Percentiles rank a stretch among this genome's conserved stretches.
Evolutionary conservation across 306 rosid genomes (phyloP).

Genomic region (Erythrophleum fordii): DNA sequence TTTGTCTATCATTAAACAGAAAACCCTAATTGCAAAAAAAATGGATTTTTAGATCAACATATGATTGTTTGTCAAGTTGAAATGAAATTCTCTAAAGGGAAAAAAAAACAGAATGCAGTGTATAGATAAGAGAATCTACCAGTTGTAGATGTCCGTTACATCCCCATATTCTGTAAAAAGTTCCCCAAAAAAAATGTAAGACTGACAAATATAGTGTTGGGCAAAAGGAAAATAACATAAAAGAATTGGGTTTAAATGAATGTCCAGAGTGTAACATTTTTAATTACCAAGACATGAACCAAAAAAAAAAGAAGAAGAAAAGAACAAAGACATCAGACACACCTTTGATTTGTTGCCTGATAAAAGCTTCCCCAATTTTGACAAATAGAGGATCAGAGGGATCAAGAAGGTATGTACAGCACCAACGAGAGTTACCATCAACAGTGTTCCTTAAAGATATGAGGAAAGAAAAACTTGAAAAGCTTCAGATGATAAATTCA

Average conservation of each 20-base stretch:
- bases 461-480: slow-evolving; percentile 14
- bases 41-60: background rate
- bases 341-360: slow-evolving; percentile 83
- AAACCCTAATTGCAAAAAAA: slow-evolving; percentile 9
- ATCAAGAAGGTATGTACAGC: slow-evolving; percentile 95
- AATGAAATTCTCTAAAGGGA: background rate
- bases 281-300: background rate
- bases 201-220: slow-evolving; percentile 27
- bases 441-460: slow-evolving; percentile 73
- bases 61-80: slow-evolving; percentile 21
- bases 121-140: slow-evolving; percentile 58
- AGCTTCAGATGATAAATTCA: slow-evolving; percentile 37
- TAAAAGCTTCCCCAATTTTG: slow-evolving; percentile 84
- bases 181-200: slow-evolving; percentile 18
- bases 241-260: background rate
- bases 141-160: slow-evolving; percentile 89
- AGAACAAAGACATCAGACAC: slow-evolving; percentile 20
- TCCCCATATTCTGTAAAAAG: slow-evolving; percentile 85
- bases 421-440: slow-evolving; percentile 76
- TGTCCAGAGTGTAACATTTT: slow-evolving; percentile 19
- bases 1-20: background rate
- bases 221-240: background rate
- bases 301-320: background rate
- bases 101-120: slow-evolving; percentile 18
- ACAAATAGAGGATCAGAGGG: slow-evolving; percentile 94